These are phyloP conservation scores for Metarhizium rileyi DNA, from an alignment of 2,329 filamentous ascomycete genomes.

Conservation along the genomic window DNA sequence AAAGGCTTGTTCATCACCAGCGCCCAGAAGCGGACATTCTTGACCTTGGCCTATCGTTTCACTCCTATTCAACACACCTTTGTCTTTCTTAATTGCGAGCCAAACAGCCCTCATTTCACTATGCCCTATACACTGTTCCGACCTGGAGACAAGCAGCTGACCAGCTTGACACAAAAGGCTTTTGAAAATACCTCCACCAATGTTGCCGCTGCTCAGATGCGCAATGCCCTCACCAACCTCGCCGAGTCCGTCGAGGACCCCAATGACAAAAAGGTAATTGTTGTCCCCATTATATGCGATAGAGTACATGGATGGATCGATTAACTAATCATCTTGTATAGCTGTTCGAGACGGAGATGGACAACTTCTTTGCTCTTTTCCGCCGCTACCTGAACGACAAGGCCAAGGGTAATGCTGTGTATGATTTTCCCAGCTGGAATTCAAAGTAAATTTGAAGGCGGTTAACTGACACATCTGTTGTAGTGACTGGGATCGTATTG, in stretches of 20 bases:
- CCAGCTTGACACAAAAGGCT: constrained; percentile 50
- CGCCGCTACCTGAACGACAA: constrained; percentile 97
- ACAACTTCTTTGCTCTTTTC: constrained; percentile 99
- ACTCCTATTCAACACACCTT: background rate
- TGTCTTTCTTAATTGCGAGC: background rate
- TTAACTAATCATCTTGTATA: constrained; percentile 21
- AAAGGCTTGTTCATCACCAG: background rate
- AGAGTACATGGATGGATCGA: background rate
- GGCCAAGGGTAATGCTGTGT: constrained; percentile 90
- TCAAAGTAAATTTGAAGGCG: background rate
- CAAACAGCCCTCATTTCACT: background rate
- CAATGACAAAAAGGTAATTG: constrained; percentile 66
- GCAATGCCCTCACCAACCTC: constrained; percentile 89
- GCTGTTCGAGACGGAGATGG: constrained; percentile 98
- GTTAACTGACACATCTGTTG: constrained; percentile 1
- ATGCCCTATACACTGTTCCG: background rate
- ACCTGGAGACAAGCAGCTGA: constrained; percentile 15
- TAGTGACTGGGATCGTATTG: constrained; percentile 94
- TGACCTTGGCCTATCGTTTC: background rate
- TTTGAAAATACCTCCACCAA: constrained; percentile 99
- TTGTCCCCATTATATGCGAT: background rate
- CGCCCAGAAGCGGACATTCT: background rate
- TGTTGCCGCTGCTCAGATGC: constrained; percentile 97
- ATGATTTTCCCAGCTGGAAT: constrained; percentile 20
- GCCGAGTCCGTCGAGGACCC: constrained; percentile 82